Evolutionary conservation across 768 basidiomycete species (phyloP), one percentile per base, ranked within the genome.

Genomic region (Hebeloma cylindrosporum): DNA sequence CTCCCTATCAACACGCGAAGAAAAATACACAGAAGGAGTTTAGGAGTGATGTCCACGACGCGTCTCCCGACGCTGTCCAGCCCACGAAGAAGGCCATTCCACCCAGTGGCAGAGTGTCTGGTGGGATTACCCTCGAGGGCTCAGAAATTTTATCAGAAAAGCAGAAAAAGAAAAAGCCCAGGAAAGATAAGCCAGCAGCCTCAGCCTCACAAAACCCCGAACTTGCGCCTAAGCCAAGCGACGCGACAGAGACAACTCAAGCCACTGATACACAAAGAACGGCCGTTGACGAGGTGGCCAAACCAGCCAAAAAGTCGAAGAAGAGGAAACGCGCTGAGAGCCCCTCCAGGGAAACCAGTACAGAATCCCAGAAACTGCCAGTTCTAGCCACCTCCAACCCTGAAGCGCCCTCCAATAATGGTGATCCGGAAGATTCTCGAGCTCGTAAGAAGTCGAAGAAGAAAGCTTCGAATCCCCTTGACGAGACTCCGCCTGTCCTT

Each of bases 381-480:
- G n/a, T n/a, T n/a, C n/a, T n/a, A n/a, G n/a, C n/a, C 36, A 8
- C 10, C 14, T 13, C 11, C 26, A 13, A 22, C 18, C 11, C n/a
- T 34, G 7, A 22, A 16, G 18, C 26, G 7, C 4, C 18, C 30
- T 6, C 23, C 5, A 18, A 21, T 30, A 20, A 25, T 21, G 17
- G 25, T 7, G 32, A 8, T 21, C n/a, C n/a, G n/a, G 38, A 43
- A 22, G 21, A 28, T 14, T 34, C 35, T 20, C 31, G 23, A 22
- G 50, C 46, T 26, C 2, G 40, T 2, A 56, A 58, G 21, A 55
- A 52, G 10, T 43, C 43, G 25, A 59, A 55, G 38, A 57, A 50
- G 38, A 53, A 50, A 43, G 10, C 31, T 8, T 20, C 35, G 23
- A 13, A 38, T 13, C 8, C 32, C 9, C 43, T 31, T 10, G 27